Evolutionary conservation across 2,329 filamentous ascomycete genomes (phyloP).

Genomic region (Pseudocercospora cruenta): DNA sequence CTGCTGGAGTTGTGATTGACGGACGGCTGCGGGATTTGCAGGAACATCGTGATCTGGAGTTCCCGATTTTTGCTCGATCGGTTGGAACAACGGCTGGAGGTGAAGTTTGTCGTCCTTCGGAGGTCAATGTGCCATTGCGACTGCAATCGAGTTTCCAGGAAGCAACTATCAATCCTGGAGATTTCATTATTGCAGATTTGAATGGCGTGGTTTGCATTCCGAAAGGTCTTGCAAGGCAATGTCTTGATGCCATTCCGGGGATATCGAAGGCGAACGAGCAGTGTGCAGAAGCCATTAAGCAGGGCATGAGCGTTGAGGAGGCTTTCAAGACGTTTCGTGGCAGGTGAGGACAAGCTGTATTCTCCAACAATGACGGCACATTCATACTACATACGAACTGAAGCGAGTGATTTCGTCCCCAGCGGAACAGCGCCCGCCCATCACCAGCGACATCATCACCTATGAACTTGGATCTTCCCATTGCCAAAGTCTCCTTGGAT

Average conservation of each 20-base stretch:
- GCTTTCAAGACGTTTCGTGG: not conserved
- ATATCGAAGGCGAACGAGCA: not conserved
- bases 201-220: not conserved
- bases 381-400: too few relatives aligned
- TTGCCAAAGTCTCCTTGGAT: not conserved
- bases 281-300: not conserved
- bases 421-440: too few relatives aligned
- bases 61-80: not conserved
- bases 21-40: not conserved
- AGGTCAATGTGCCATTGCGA: not conserved
- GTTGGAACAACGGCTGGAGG: not conserved
- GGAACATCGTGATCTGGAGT: not conserved
- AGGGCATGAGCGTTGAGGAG: not conserved
- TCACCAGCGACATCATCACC: not conserved
- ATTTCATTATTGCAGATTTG: not conserved
- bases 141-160: not conserved
- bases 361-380: not conserved
- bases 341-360: not conserved
- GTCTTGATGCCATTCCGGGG: not conserved
- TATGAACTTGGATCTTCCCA: not conserved
- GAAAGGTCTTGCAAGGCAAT: not conserved
- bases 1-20: not conserved
- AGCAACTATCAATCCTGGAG: not conserved
- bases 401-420: too few relatives aligned
- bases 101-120: conserved; percentile 2